Percentiles rank a stretch among this genome's conserved stretches.
phyloP scores from a whole-genome alignment of 139 green algal genomes.

The Volvox africanus region DNA sequence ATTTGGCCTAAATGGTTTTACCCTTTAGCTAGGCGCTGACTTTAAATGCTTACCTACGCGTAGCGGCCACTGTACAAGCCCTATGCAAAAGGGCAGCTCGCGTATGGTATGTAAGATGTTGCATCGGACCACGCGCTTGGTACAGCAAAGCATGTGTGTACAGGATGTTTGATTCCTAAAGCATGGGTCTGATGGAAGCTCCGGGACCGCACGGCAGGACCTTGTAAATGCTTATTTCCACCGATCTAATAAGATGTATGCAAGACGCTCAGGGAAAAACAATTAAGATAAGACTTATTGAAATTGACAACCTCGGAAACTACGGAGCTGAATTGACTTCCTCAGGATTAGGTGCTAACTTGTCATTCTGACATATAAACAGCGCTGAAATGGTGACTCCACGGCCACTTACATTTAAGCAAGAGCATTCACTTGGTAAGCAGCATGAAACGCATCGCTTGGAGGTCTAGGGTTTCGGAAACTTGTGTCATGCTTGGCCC shows the following conservation, averaged over 20 bases:
- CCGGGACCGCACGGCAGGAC: background rate
- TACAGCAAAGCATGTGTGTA: no score
- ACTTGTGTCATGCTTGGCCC: conserved; percentile 1
- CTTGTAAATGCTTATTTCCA: background rate
- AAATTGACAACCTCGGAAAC: no score
- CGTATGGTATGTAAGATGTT: background rate
- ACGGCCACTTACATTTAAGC: conserved; percentile 79
- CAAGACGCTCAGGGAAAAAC: no score
- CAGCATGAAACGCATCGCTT: background rate
- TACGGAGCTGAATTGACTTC: background rate
- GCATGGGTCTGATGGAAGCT: background rate
- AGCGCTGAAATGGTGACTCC: background rate
- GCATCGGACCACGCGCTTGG: background rate
- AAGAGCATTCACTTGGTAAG: conserved; percentile 91
- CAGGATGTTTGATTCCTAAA: no score
- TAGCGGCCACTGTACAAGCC: background rate
- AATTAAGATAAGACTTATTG: no score
- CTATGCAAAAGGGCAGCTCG: background rate
- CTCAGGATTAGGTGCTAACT: background rate
- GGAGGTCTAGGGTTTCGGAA: background rate
- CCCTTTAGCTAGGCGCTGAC: no score
- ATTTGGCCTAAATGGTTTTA: no score
- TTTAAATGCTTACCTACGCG: background rate
- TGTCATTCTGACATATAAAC: no score
- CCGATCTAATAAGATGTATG: background rate